Evolutionary conservation across 768 basidiomycete genomes (phyloP).

Genomic region (Russula dissimulans): DNA sequence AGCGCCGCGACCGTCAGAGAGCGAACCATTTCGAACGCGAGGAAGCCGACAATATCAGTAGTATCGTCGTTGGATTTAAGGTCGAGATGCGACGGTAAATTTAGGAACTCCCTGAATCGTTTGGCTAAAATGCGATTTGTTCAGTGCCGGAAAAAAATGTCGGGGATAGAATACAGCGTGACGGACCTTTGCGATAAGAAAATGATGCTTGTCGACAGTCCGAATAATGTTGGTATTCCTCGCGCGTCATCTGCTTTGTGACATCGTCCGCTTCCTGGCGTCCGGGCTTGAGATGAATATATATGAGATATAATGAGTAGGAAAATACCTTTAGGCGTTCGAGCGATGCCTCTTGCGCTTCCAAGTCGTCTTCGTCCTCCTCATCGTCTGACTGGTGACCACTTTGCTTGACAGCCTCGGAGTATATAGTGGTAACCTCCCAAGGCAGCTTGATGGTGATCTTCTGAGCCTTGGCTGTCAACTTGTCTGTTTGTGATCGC

Average conservation of each 20-base stretch:
- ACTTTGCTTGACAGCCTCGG: constrained; percentile 54
- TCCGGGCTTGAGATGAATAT: not conserved
- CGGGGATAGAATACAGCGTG: not conserved
- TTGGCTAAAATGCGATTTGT: constrained; percentile 47
- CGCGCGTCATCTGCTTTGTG: constrained; percentile 90
- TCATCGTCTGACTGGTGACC: constrained; percentile 74
- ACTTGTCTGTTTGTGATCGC: constrained; percentile 45
- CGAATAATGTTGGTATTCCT: constrained; percentile 95
- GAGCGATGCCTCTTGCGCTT: constrained; percentile 92
- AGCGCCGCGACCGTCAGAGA: constrained; percentile 85
- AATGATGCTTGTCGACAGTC: constrained; percentile 96
- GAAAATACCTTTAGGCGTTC: constrained; percentile 60
- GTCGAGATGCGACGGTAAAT: constrained; percentile 78
- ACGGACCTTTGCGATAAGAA: constrained; percentile 87
- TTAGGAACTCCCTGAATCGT: constrained; percentile 91
- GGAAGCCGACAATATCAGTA: constrained; percentile 92
- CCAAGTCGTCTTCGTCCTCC: constrained; percentile 92
- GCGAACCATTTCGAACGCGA: constrained; percentile 95
- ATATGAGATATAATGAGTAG: not conserved
- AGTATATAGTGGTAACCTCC: constrained; percentile 89
- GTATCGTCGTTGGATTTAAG: constrained; percentile 90
- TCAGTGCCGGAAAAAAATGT: not conserved
- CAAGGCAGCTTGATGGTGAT: constrained; percentile 93
- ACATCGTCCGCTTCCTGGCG: constrained; percentile 86
- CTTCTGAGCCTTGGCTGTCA: constrained; percentile 79